Conservation (phyloP, 768 basidiomycete species). For the Hygrophoropsis aurantiaca region DNA sequence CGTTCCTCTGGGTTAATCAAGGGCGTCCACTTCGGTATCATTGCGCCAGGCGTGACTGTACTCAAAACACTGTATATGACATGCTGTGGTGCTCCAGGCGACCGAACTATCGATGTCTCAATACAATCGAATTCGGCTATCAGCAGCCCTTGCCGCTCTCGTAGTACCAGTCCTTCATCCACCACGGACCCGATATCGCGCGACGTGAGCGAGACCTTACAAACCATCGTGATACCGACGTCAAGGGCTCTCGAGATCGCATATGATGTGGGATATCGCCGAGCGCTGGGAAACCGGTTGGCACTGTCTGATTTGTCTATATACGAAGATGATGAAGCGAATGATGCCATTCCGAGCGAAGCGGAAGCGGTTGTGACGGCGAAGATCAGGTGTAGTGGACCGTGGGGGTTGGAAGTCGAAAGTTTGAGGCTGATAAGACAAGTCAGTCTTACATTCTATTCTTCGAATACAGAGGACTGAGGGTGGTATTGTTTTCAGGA, state of each 20-base stretch:
- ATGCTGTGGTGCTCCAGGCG: constrained; percentile 62
- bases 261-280: constrained; percentile 56
- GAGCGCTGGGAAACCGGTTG: constrained; percentile 38
- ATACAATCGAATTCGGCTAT: constrained; percentile 55
- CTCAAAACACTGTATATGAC: constrained; percentile 64
- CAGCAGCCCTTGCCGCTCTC: constrained; percentile 1
- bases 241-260: constrained; percentile 57
- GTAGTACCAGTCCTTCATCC: constrained; percentile 9
- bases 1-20: constrained; percentile 74
- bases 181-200: constrained; percentile 25
- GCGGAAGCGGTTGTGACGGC: constrained; percentile 62
- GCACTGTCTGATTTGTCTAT: constrained; percentile 54
- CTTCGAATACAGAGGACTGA: background rate
- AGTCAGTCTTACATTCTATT: constrained; percentile 34
- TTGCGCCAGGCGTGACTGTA: constrained; percentile 57
- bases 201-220: constrained; percentile 53
- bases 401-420: constrained; percentile 56
- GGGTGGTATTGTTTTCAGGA: constrained; percentile 30
- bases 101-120: constrained; percentile 79
- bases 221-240: constrained; percentile 66
- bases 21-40: constrained; percentile 62
- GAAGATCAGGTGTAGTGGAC: constrained; percentile 52
- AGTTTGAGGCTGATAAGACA: constrained; percentile 43
- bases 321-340: constrained; percentile 55
- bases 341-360: constrained; percentile 50